Evolutionary conservation across 169 alveolate genomes (phyloP), one percentile per base, ranked within the genome.

Genomic region (Eimeria sp.): DNA sequence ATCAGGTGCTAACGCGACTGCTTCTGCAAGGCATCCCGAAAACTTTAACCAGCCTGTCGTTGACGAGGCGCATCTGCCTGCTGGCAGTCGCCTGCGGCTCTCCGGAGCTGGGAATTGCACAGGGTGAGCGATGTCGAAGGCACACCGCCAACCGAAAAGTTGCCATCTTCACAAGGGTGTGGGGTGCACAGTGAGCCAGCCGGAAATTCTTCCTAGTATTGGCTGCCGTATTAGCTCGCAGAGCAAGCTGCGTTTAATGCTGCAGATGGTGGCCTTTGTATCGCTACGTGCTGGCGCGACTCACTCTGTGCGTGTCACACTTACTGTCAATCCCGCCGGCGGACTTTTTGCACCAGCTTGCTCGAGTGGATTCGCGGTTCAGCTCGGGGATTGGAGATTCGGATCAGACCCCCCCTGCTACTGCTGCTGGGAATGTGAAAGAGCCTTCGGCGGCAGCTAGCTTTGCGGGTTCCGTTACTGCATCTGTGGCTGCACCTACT

Each of bases 191-290:
- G 33, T 37, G 46, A 74, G 33, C 56, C 43, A 37, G 56, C 33
- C 30, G 40, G 58, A 30, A 71, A 71, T 16, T 40, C 58, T 33
- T 74, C 82, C n/a, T 37, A 37, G 20, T 18, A 56, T 18, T 6
- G 11, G 66, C 46, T 78, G 40, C n/a, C 46, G 25, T 6, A 82
- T 30, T 14, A 16, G 33, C n/a, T n/a, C 20, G 60, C 83, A n/a
- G 25, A 37, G 85, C 8, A 25, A 1, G 6, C 54, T 85, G 89
- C 56, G 68, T 30, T 37, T 54, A 10, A 13, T 54, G 54, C 25
- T 66, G 85, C 96, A 94, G 96, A 52, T 94, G 96, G 96, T 94
- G 95, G 96, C 96, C 94, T 27, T 78, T 94, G 78, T 76, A 82
- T 52, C 68, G 82, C 43, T 94, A 94, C 80, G 96, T 94, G 76